phyloP scores from a whole-genome alignment of 768 basidiomycete genomes.

The Stropharia rugosoannulata region DNA sequence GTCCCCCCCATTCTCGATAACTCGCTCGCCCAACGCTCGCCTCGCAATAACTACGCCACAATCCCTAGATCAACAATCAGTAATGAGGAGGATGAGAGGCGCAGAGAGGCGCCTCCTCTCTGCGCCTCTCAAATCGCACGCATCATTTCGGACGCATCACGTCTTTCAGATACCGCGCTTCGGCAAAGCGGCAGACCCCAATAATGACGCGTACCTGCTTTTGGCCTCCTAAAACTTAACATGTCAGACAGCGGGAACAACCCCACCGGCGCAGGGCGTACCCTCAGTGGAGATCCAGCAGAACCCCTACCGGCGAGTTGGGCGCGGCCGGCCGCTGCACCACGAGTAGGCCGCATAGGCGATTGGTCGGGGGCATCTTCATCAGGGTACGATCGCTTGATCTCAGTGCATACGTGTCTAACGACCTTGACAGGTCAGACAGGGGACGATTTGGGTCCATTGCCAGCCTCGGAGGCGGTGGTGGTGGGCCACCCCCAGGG shows the following conservation, averaged over 20 bases:
- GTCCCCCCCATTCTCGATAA: no score
- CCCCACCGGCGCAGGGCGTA: conserved; percentile 35
- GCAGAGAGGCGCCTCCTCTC: no score
- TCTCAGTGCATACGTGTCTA: neutral
- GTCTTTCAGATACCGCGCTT: no score
- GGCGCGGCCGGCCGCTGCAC: conserved; percentile 35
- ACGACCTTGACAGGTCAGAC: conserved; percentile 10
- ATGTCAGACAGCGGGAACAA: conserved; percentile 22
- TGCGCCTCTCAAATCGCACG: no score
- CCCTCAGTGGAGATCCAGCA: conserved; percentile 44
- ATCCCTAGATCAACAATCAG: no score
- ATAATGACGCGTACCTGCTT: no score
- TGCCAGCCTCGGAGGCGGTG: conserved; percentile 22
- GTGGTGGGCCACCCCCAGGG: conserved; percentile 13
- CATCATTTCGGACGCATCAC: no score
- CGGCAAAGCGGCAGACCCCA: no score
- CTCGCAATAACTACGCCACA: no score
- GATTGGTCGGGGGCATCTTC: conserved; percentile 37
- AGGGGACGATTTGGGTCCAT: conserved; percentile 29
- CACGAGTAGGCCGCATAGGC: conserved; percentile 54
- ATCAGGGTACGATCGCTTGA: conserved; percentile 23
- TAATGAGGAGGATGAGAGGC: no score
- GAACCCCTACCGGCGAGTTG: conserved; percentile 51
- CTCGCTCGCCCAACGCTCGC: no score
- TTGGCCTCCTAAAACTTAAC: no score